Percentiles rank a stretch among this genome's conserved stretches.
Evolutionary conservation across 352 stramenopile genomes (phyloP).

Genomic region (Phytophthora citricola): DNA sequence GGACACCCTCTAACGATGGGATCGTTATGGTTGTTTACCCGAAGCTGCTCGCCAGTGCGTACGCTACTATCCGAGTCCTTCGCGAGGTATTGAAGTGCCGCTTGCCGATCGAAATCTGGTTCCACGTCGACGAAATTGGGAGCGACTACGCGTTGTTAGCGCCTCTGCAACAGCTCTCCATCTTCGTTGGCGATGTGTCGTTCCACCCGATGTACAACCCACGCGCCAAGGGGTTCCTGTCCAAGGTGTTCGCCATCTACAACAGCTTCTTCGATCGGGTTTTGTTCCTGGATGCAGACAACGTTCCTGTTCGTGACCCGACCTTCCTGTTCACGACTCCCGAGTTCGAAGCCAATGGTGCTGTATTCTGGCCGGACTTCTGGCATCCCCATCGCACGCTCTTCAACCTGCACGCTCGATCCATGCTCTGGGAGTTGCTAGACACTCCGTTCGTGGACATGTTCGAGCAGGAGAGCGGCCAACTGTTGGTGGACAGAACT

Average conservation of each 20-base stretch:
- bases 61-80: slow-evolving; percentile 43
- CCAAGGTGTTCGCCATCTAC: slow-evolving; percentile 60
- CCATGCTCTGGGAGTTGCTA: slow-evolving; percentile 61
- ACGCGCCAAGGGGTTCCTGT: slow-evolving; percentile 44
- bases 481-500: slow-evolving; percentile 53
- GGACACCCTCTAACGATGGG: slow-evolving; percentile 11
- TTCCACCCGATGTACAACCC: slow-evolving; percentile 42
- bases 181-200: slow-evolving; percentile 27
- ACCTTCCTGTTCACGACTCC: slow-evolving; percentile 49
- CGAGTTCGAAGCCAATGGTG: slow-evolving; percentile 45
- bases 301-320: slow-evolving; percentile 52
- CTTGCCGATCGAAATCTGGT: slow-evolving; percentile 67
- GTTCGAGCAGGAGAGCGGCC: slow-evolving; percentile 74
- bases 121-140: slow-evolving; percentile 40
- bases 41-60: slow-evolving; percentile 47
- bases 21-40: slow-evolving; percentile 64
- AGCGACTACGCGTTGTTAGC: slow-evolving; percentile 14
- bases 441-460: slow-evolving; percentile 51
- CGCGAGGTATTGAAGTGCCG: slow-evolving; percentile 40
- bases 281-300: slow-evolving; percentile 66
- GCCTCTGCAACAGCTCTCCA: slow-evolving; percentile 34
- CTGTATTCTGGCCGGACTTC: slow-evolving; percentile 77
- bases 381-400: slow-evolving; percentile 60
- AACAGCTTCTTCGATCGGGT: slow-evolving; percentile 53
- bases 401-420: slow-evolving; percentile 61